Conservation (phyloP, 2,329 filamentous ascomycete species). For the Allantophomopsis lycopodina region DNA sequence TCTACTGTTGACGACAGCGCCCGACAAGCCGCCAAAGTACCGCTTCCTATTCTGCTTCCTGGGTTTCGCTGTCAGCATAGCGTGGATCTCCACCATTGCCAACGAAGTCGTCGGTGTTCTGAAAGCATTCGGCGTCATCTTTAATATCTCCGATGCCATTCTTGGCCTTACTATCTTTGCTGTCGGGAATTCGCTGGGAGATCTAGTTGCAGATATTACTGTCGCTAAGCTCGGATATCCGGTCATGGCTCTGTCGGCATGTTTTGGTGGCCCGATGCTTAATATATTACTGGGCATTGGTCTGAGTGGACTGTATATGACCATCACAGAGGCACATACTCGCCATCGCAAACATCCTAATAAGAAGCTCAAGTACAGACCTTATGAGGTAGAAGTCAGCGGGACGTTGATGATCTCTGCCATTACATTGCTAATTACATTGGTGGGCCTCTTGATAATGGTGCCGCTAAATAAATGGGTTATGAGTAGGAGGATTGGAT, state of each 20-base stretch:
- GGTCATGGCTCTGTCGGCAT: constrained; percentile 89
- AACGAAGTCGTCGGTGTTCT: constrained; percentile 91
- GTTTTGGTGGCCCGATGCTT: constrained; percentile 96
- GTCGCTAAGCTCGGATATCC: constrained; percentile 88
- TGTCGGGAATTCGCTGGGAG: constrained; percentile 87
- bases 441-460: constrained; percentile 63
- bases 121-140: constrained; percentile 82
- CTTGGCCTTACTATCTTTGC: constrained; percentile 92
- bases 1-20: constrained; percentile 55
- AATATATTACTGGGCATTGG: constrained; percentile 94
- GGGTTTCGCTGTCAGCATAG: constrained; percentile 82
- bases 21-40: constrained; percentile 54
- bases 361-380: constrained; percentile 49
- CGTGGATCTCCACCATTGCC: constrained; percentile 93
- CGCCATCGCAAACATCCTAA: constrained; percentile 55
- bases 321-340: constrained; percentile 53
- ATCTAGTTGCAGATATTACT: constrained; percentile 88
- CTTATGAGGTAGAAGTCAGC: constrained; percentile 74
- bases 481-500: constrained; percentile 72
- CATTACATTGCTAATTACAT: constrained; percentile 67
- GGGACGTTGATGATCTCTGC: constrained; percentile 77
- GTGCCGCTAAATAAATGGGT: constrained; percentile 82
- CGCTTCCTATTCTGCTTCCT: constrained; percentile 73
- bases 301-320: constrained; percentile 82
- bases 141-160: constrained; percentile 89